phyloP scores from a whole-genome alignment of 371 early-diverging fungal species.

The Mortierella sp. region DNA sequence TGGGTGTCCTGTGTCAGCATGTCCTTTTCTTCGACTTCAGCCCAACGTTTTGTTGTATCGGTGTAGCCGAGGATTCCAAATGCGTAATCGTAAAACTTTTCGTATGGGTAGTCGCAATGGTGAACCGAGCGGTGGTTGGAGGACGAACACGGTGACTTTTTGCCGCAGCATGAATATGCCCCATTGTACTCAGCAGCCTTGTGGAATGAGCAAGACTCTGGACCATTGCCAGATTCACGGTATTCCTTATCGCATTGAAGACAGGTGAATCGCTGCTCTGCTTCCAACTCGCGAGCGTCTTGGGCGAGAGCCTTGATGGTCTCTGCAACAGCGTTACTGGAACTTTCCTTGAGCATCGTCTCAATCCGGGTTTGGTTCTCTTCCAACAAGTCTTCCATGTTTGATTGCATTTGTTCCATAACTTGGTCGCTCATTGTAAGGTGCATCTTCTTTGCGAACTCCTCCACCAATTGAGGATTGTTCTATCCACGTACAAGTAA shows the following conservation, averaged over 20 bases:
- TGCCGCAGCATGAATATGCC: slow-evolving; percentile 55
- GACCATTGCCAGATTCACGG: slow-evolving; percentile 56
- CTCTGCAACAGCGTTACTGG: slow-evolving; percentile 53
- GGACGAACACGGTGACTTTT: slow-evolving; percentile 48
- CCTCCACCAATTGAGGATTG: slow-evolving; percentile 55
- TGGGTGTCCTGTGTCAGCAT: slow-evolving; percentile 32
- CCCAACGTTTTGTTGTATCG: slow-evolving; percentile 48
- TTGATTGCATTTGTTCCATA: slow-evolving; percentile 57
- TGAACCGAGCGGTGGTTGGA: slow-evolving; percentile 54
- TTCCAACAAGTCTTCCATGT: slow-evolving; percentile 54
- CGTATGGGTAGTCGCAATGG: slow-evolving; percentile 60
- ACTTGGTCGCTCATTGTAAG: slow-evolving; percentile 54
- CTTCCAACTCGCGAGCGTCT: slow-evolving; percentile 39
- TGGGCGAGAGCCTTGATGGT: slow-evolving; percentile 55
- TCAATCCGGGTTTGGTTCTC: slow-evolving; percentile 54
- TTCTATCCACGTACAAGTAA: slow-evolving; percentile 19
- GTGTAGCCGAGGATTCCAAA: slow-evolving; percentile 42
- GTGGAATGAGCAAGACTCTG: slow-evolving; percentile 60
- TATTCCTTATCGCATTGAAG: slow-evolving; percentile 59
- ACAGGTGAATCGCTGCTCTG: slow-evolving; percentile 54
- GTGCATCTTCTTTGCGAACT: slow-evolving; percentile 58
- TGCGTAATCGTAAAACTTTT: slow-evolving; percentile 52
- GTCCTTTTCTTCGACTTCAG: slow-evolving; percentile 22
- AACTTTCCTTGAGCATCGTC: slow-evolving; percentile 45
- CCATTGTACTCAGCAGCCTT: slow-evolving; percentile 16